Evolutionary conservation across 2,329 filamentous ascomycete genomes (phyloP), one percentile per base, ranked within the genome.

Genomic region (Colletotrichum lupini): DNA sequence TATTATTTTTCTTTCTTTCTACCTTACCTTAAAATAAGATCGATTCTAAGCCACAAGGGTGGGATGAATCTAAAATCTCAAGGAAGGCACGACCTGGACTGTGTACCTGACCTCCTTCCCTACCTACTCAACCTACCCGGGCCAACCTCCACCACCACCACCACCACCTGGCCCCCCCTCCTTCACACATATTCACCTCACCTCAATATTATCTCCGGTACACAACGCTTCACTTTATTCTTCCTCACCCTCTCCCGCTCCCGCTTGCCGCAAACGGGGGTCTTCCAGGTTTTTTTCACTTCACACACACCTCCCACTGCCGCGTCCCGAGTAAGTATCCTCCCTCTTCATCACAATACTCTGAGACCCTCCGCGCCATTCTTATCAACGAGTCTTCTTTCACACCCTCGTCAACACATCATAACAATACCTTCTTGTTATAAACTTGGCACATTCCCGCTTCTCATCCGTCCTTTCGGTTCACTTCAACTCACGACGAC

Each of bases 361-460:
- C 32, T 16, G 30, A 71, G 62, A 55, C 42, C 62, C 24, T 55
- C 46, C 62, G 35, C 32, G 35, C 62, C 28, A 67, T 28, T 37
- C 49, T 32, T 56, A 53, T 60, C 55, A 46, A 28, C 9, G 3
- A 14, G 12, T 19, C 1, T 26, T 22, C 35, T n/a, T 53, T 28
- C 46, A 37, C 7, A 19, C 37, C 14, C 24, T 63, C 26, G 32
- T 5, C 11, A 4, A 16, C 42, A 11, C 60, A 22, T 35, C 26
- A 52, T 30, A 66, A 55, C 62, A 60, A 58, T 28, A 22, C 63
- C 26, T 46, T 46, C 24, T 67, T 30, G 30, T 58, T 71, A 67
- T 60, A 67, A 71, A 67, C 62, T 66, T 67, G 52, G 67, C 42
- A 60, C 56, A 60, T 71, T 32, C 37, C 52, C 62, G n/a, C 1